These are phyloP conservation scores for Adansonia gregorii DNA, from an alignment of 441 rosid species.

Conservation along the genomic window DNA sequence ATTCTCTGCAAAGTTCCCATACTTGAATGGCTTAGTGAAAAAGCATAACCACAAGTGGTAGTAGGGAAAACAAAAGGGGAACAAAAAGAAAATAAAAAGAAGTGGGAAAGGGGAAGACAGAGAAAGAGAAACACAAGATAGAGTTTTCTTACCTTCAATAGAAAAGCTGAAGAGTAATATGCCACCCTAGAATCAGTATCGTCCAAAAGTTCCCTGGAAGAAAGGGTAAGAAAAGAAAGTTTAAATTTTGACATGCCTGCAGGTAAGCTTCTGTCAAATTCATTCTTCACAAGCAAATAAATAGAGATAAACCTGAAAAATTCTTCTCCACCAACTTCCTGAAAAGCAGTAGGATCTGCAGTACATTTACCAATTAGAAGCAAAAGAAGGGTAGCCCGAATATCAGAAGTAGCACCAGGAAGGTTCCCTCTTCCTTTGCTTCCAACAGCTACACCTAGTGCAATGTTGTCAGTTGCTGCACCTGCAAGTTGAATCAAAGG, in stretches of 20 bases:
- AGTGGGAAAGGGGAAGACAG: neutral
- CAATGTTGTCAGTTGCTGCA: constrained; percentile 94
- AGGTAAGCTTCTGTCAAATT: constrained; percentile 21
- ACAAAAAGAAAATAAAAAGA: neutral
- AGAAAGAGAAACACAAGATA: neutral
- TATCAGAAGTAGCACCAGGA: constrained; percentile 97
- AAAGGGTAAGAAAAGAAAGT: constrained; percentile 19
- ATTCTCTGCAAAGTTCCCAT: constrained; percentile 67
- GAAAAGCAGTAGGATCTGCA: constrained; percentile 86
- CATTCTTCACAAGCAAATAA: constrained; percentile 26
- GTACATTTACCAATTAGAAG: constrained; percentile 97
- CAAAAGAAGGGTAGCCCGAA: constrained; percentile 85
- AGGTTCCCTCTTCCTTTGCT: constrained; percentile 99
- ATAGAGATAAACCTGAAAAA: constrained; percentile 74
- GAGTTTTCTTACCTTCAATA: constrained; percentile 77
- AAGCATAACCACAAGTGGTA: neutral
- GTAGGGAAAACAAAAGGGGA: constrained; percentile 4
- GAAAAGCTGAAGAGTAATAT: constrained; percentile 96
- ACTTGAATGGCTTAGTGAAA: constrained; percentile 33
- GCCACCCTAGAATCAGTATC: constrained; percentile 99
- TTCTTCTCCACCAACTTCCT: constrained; percentile 91
- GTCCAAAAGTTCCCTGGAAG: constrained; percentile 86
- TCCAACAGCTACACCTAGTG: constrained; percentile 99
- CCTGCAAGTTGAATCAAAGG: constrained; percentile 97
- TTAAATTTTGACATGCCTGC: constrained; percentile 12